Evolutionary conservation across 108 stramenopile species (phyloP).

Genomic region (Nitzschia sp.): DNA sequence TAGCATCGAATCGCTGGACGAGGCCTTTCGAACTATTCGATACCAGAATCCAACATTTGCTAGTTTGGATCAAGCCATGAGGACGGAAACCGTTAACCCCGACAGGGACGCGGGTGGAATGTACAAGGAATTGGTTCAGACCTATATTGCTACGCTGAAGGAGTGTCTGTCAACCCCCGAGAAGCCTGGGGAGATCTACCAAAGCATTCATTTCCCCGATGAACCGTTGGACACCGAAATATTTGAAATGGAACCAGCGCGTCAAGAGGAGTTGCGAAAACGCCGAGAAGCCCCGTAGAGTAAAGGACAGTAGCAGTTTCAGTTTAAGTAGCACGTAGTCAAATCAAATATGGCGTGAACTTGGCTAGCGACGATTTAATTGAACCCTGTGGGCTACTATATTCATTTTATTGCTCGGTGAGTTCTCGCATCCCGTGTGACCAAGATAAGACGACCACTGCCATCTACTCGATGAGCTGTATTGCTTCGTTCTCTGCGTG

Average conservation of each 20-base stretch:
- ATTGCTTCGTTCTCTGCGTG: too few species aligned
- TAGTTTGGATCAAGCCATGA: slow-evolving; percentile 67
- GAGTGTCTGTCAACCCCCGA: slow-evolving; percentile 48
- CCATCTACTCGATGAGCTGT: too few species aligned
- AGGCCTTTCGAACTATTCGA: slow-evolving; percentile 67
- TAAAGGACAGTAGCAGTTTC: too few species aligned
- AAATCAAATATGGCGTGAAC: too few species aligned
- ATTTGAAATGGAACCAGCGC: slow-evolving; percentile 62
- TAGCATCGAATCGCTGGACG: slow-evolving; percentile 62
- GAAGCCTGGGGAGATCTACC: slow-evolving; percentile 68
- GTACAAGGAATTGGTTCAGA: slow-evolving; percentile 49
- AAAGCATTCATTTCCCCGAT: slow-evolving; percentile 65
- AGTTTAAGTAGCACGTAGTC: too few species aligned
- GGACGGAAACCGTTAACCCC: slow-evolving; percentile 60
- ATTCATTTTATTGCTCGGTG: too few species aligned
- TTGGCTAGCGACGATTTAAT: too few species aligned
- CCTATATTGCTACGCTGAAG: slow-evolving; percentile 42
- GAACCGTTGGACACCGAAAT: slow-evolving; percentile 64
- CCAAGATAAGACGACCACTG: too few species aligned
- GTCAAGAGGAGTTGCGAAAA: slow-evolving; percentile 41
- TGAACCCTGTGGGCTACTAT: too few species aligned
- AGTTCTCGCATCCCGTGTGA: too few species aligned
- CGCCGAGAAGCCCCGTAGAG: slow-evolving; percentile 26
- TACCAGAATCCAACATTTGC: slow-evolving; percentile 74
- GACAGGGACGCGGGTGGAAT: slow-evolving; percentile 53